Conservation (phyloP, 2,329 filamentous ascomycete species). For the Ceratocystis cacaofunesta region DNA sequence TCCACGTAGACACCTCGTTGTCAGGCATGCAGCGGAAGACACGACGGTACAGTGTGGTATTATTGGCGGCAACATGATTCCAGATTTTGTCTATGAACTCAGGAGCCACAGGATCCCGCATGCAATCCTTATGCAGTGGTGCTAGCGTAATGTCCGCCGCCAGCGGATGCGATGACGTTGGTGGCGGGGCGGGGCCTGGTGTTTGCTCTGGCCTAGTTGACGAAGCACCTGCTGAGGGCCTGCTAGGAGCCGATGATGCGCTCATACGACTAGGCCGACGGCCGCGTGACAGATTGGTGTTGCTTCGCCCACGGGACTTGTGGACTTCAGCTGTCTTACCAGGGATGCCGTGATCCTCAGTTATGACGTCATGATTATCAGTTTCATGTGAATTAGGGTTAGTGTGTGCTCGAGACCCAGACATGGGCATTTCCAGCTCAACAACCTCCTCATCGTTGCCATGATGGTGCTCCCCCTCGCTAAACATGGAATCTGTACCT, state of each 20-base stretch:
- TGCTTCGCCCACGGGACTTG: slow-evolving; percentile 20
- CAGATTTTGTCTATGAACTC: slow-evolving; percentile 78
- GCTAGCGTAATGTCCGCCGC: slow-evolving; percentile 58
- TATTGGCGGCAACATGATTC: slow-evolving; percentile 78
- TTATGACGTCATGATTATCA: slow-evolving; percentile 46
- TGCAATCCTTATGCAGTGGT: slow-evolving; percentile 74
- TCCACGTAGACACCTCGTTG: slow-evolving; percentile 84
- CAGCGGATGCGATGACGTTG: slow-evolving; percentile 33
- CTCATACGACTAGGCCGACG: slow-evolving; percentile 13
- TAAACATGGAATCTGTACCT: slow-evolving; percentile 23
- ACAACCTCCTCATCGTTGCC: neutral
- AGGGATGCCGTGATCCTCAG: slow-evolving; percentile 49
- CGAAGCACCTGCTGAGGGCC: slow-evolving; percentile 19
- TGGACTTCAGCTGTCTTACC: slow-evolving; percentile 33
- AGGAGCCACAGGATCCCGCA: slow-evolving; percentile 74
- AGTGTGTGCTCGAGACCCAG: slow-evolving; percentile 48
- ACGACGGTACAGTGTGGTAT: slow-evolving; percentile 82
- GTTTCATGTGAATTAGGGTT: slow-evolving; percentile 63
- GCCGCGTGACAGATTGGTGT: slow-evolving; percentile 20
- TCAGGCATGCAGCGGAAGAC: slow-evolving; percentile 97
- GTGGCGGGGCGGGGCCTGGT: slow-evolving; percentile 14
- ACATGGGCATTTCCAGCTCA: neutral
- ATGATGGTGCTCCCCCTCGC: neutral
- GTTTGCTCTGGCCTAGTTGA: neutral
- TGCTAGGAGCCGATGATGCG: neutral